These are phyloP conservation scores for Plasmodium vinckei DNA, from an alignment of 169 alveolate genomes.

Conservation along the genomic window DNA sequence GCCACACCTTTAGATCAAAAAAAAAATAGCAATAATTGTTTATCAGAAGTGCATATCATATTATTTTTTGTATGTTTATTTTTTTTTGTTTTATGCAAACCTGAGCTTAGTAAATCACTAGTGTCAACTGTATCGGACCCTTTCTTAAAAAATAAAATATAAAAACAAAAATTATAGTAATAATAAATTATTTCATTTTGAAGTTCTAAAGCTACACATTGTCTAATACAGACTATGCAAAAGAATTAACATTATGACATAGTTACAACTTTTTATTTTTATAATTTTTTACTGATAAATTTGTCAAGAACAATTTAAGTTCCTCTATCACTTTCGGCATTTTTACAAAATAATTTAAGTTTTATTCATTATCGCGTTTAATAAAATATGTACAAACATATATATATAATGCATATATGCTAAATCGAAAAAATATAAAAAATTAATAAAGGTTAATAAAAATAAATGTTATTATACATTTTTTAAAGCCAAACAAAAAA, in stretches of 20 bases:
- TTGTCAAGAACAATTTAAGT: conserved; percentile 58
- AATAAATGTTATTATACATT: not conserved
- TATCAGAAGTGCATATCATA: not conserved
- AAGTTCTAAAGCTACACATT: too few species aligned
- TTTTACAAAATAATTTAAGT: conserved; percentile 7
- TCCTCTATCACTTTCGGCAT: conserved; percentile 66
- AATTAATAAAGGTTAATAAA: not conserved
- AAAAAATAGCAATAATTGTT: not conserved
- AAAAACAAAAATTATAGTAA: not conserved
- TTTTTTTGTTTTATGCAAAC: conserved; percentile 5
- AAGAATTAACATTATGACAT: not conserved
- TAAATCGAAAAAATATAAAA: too few species aligned
- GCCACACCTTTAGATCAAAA: conserved; percentile 32
- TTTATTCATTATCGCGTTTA: not conserved
- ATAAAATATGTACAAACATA: too few species aligned
- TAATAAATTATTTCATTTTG: too few species aligned
- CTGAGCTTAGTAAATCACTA: conserved; percentile 42
- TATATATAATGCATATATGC: too few species aligned
- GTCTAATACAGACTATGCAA: too few species aligned
- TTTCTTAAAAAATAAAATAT: conserved; percentile 21
- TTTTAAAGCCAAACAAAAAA: not conserved
- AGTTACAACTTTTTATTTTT: conserved; percentile 2
- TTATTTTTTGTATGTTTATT: not conserved
- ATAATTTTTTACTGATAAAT: conserved; percentile 19
- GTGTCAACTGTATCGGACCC: conserved; percentile 64